These are phyloP conservation scores for Salix koriyanagi DNA, from an alignment of 345 rosid genomes.

Conservation along the genomic window DNA sequence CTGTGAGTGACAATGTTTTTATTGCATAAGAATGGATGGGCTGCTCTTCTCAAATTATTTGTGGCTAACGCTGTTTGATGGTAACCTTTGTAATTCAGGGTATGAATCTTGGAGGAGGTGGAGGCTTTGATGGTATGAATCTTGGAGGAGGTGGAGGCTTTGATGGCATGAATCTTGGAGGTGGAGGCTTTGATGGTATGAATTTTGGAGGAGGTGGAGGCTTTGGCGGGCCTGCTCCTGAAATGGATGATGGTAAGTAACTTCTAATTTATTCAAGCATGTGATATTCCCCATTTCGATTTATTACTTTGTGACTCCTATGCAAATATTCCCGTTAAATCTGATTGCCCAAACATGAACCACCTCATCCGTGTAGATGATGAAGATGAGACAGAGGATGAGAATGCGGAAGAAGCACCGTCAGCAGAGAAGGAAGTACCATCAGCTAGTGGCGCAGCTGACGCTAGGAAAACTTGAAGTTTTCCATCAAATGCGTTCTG, in stretches of 20 bases:
- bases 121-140: slow-evolving; percentile 2
- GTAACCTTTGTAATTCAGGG: slow-evolving; percentile 15
- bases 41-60: background rate
- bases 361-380: slow-evolving; percentile 21
- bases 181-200: slow-evolving; percentile 6
- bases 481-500: background rate
- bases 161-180: background rate
- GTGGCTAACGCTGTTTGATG: background rate
- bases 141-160: slow-evolving; percentile 3
- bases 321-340: background rate
- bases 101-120: slow-evolving; percentile 13
- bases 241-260: slow-evolving; percentile 25
- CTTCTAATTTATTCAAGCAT: background rate
- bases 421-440: background rate
- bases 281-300: background rate
- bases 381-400: slow-evolving; percentile 31
- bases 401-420: slow-evolving; percentile 19
- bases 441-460: slow-evolving; percentile 6
- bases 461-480: slow-evolving; percentile 16
- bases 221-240: slow-evolving; percentile 12
- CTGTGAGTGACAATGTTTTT: slow-evolving; percentile 22
- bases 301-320: background rate
- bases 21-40: background rate
- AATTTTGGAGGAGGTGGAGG: background rate
- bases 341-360: background rate